A percentile compares a stretch with the other conserved stretches of the same genome.
Evolutionary conservation across 768 basidiomycete genomes (phyloP).

Genomic region (Suillus alpinus): DNA sequence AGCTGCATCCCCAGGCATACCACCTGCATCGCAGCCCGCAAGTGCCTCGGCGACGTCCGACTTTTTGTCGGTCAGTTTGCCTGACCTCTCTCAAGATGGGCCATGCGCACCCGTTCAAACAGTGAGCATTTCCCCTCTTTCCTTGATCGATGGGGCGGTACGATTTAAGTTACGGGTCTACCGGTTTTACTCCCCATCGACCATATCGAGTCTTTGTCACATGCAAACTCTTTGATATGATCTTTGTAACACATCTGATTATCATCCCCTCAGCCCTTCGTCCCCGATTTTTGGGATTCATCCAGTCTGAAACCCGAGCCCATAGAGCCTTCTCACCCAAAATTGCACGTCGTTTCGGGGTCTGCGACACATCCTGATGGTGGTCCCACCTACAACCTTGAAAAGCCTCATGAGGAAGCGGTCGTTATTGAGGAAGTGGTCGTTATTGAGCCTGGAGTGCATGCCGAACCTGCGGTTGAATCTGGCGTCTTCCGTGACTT

Average conservation of each 20-base stretch:
- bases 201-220: constrained; percentile 8
- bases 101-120: constrained; percentile 50
- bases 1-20: constrained; percentile 42
- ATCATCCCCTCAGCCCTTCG: constrained; percentile 46
- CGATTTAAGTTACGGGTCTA: background rate
- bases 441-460: background rate
- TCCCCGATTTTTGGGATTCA: constrained; percentile 59
- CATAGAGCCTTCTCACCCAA: constrained; percentile 34
- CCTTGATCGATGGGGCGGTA: constrained; percentile 1
- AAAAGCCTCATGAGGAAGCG: constrained; percentile 15
- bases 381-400: constrained; percentile 44
- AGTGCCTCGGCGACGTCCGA: constrained; percentile 20
- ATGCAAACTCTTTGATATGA: constrained; percentile 11
- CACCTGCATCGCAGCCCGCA: constrained; percentile 29
- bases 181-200: background rate
- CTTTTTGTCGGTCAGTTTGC: constrained; percentile 53
- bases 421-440: constrained; percentile 1
- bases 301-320: constrained; percentile 34
- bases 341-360: constrained; percentile 50
- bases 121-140: constrained; percentile 38
- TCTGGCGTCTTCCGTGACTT: constrained; percentile 33
- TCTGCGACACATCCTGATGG: constrained; percentile 45
- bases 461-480: constrained; percentile 14
- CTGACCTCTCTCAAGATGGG: constrained; percentile 47
- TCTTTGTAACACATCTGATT: constrained; percentile 7